Evolutionary conservation across 1,284 basidiomycete species (phyloP).

Genomic region (Ustilago nuda): DNA sequence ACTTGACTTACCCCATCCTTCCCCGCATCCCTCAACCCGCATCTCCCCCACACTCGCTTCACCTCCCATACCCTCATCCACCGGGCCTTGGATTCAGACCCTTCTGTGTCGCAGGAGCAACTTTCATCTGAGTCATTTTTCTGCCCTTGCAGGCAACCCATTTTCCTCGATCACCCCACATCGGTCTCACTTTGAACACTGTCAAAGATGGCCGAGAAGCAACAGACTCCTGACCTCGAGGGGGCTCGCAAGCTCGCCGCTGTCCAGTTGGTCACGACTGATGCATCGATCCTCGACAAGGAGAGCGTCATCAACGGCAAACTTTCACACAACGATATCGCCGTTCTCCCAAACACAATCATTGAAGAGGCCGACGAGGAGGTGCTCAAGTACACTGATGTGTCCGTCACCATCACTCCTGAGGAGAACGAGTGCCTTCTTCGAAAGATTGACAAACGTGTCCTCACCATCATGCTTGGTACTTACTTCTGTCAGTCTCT

Average conservation of each 20-base stretch:
- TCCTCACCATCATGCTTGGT: conserved; percentile 74
- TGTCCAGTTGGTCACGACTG: conserved; percentile 43
- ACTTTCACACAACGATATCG: conserved; percentile 21
- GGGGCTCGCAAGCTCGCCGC: conserved; percentile 34
- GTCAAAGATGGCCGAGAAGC: conserved; percentile 35
- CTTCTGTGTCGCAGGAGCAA: not conserved
- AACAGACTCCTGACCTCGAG: conserved; percentile 29
- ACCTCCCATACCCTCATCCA: not conserved
- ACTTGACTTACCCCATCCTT: not conserved
- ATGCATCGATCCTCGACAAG: conserved; percentile 41
- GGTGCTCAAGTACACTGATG: conserved; percentile 39
- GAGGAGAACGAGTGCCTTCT: conserved; percentile 57
- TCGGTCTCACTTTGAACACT: not conserved
- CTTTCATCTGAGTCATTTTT: not conserved
- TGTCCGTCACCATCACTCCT: conserved; percentile 32
- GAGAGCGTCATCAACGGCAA: conserved; percentile 37
- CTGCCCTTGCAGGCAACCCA: not conserved
- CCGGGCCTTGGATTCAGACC: not conserved
- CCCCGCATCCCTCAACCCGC: conserved; percentile 20
- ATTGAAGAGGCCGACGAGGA: conserved; percentile 49
- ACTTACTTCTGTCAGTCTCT: conserved; percentile 74
- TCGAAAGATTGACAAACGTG: conserved; percentile 74
- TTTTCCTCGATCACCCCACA: not conserved
- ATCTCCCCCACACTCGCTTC: conserved; percentile 4
- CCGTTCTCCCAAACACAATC: conserved; percentile 41